Conservation (phyloP, 2,329 filamentous ascomycete species). For the Pseudocercospora musae region DNA sequence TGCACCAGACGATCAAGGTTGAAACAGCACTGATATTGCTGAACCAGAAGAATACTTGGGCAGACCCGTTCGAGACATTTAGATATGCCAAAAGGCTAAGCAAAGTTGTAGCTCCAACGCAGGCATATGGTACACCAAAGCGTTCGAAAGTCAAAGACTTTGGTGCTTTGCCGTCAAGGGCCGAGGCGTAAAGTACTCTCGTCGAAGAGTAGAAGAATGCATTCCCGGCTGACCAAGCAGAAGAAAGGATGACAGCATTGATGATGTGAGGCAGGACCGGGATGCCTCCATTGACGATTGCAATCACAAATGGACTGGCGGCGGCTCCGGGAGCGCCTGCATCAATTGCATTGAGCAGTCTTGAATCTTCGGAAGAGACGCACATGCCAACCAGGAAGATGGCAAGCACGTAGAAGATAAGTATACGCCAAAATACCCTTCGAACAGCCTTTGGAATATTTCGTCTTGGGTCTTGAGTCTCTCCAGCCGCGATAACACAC, state of each 20-base stretch:
- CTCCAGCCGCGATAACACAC: constrained; percentile 42
- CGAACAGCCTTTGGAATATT: constrained; percentile 39
- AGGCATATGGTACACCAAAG: constrained; percentile 53
- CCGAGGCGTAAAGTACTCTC: constrained; percentile 53
- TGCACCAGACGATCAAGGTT: constrained; percentile 63
- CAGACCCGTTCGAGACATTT: constrained; percentile 61
- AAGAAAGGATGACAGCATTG: constrained; percentile 67
- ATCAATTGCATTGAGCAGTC: constrained; percentile 28
- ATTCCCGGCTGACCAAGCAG: constrained; percentile 58
- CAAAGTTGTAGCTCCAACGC: constrained; percentile 40
- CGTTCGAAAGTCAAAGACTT: constrained; percentile 47
- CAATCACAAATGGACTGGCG: constrained; percentile 56
- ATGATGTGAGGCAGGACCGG: constrained; percentile 62
- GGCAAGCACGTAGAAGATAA: constrained; percentile 44
- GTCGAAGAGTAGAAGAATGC: constrained; percentile 54
- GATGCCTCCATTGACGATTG: constrained; percentile 60
- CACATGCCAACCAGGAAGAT: constrained; percentile 39
- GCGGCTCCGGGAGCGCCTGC: constrained; percentile 36
- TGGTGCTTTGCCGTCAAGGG: constrained; percentile 67
- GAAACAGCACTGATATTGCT: constrained; percentile 65
- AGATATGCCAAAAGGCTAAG: constrained; percentile 53
- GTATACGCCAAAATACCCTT: constrained; percentile 46
- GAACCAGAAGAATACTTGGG: constrained; percentile 63
- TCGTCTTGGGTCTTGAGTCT: constrained; percentile 27
- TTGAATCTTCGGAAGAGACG: constrained; percentile 41